Conservation (phyloP, 2,329 filamentous ascomycete species). For the Clarireedia hainanense region DNA sequence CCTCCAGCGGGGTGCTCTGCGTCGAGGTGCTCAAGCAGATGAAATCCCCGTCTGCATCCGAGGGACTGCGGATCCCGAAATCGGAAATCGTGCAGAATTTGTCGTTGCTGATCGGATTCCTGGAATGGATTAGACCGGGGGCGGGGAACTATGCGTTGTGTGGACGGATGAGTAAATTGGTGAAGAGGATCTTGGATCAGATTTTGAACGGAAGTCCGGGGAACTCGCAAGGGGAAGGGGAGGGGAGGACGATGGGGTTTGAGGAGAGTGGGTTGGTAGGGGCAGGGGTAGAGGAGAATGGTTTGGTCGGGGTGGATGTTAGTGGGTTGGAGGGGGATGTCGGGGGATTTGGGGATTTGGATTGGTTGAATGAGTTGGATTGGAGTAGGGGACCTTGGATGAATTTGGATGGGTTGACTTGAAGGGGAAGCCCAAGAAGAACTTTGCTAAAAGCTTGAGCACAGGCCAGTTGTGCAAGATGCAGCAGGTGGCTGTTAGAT, state of each 20-base stretch:
- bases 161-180: conserved; percentile 38
- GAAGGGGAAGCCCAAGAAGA: background rate
- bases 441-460: background rate
- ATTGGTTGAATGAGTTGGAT: conserved; percentile 27
- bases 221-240: background rate
- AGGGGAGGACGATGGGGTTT: background rate
- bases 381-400: conserved; percentile 26
- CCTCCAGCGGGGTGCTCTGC: conserved; percentile 42
- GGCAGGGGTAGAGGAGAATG: background rate
- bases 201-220: conserved; percentile 27
- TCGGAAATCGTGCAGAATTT: conserved; percentile 45
- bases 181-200: conserved; percentile 43
- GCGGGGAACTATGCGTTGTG: conserved; percentile 43
- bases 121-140: conserved; percentile 42
- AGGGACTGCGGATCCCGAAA: conserved; percentile 34
- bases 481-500: too few species aligned
- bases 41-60: conserved; percentile 23
- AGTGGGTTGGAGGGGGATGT: conserved; percentile 15
- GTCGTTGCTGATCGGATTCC: conserved; percentile 42
- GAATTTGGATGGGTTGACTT: conserved; percentile 19
- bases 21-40: conserved; percentile 41
- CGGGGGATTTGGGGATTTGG: conserved; percentile 22
- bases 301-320: conserved; percentile 4
- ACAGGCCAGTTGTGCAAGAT: too few species aligned
- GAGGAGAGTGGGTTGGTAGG: background rate